Evolutionary conservation across 306 rosid species (phyloP), one percentile per base, ranked within the genome.

Genomic region (Casuarina cunninghamiana): DNA sequence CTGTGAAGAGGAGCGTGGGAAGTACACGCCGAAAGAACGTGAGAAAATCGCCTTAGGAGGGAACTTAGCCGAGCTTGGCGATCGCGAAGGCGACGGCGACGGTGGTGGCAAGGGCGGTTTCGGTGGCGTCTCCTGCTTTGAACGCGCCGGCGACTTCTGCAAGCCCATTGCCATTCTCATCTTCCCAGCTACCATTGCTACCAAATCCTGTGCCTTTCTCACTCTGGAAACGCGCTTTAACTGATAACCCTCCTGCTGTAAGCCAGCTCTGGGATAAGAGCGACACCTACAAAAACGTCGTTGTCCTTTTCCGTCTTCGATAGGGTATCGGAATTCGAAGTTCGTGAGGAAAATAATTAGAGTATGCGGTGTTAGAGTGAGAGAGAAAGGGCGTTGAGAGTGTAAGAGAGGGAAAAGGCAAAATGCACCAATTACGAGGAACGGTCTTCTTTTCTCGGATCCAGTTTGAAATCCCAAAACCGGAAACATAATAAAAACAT

Each of bases 1-100:
- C 91, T 96, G 99, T 13, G 98, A 91, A 5, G 97, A 91, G 53
- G 98, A 84, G 77, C 99, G 98, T 0, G 99, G 99, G 74, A 96
- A 96, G 84, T 93, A 93, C 1, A 77, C 91, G 11, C 97, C 98
- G 60, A 94, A 90, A 4, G 98, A 84, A 50, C 98, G 95, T 0
- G 97, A 84, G 92, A 96, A 90, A n/a, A 87, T 83, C 15, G 94
- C 77, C 74, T 93, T 96, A 83, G 88, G 93, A 3, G 99, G 38
- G 0, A 81, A 39, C 78, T 91, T 95, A 0, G 81, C 86, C 8
- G 97, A 84, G 73, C 84, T 77, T 0, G 84, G 71, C 35, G 97
- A 79, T 0, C 93, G 85, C n/a, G 90, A 75, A 1, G 97, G 88
- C 0, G 89, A 82, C 38, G 82, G 89, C 16, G 93, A 87, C 2